Base-by-base conservation (phyloP, 2,329 filamentous ascomycete genomes). In the Neonectria neomacrospora region DNA sequence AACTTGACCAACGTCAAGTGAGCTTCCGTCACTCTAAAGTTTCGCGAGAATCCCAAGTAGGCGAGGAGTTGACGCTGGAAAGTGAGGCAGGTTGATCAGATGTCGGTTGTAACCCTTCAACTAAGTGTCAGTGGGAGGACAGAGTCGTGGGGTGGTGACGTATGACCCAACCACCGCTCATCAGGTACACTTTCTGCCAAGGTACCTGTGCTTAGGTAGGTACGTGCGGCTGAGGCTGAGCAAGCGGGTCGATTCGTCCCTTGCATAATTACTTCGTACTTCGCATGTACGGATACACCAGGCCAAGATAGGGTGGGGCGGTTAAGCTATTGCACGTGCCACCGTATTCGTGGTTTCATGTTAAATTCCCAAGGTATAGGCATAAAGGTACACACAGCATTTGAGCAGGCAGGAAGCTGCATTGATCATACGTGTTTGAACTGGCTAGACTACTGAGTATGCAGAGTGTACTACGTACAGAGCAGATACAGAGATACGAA, bases 221-320 rank as follows among this genome's bases (percentile, higher is more conserved):
- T n/a, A 54, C 52, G 37, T 54, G 41, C 26, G 37, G 28, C 39
- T 32, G 52, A 54, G 37, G 52, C 52, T 54, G 52, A 32, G 37
- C 26, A 30, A 6, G 5, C 23, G 12, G 8, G 23, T 41, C 5
- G 32, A 23, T 28, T 41, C 14, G 39, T 53, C 34, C 37, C 52
- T 39, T 54, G 52, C 52, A 54, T 54, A 41, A 37, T 18, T 30
- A 28, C 23, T 30, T 30, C 7, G 45, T 50, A 32, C 23, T 3
- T 32, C 9, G 8, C 12, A 3, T 11, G 44, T 47, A 26, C 44
- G 42, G 6, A n/a, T n/a, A 8, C 20, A 39, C 23, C 32, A 12
- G 20, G 18, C 26, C 34, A 20, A n/a, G 23, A 26, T n/a, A n/a
- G n/a, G n/a, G n/a, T 42, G 34, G 16, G n/a, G 39, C 30, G n/a